Conservation (phyloP, 768 basidiomycete genomes). For the Leccinum subgranulosum region DNA sequence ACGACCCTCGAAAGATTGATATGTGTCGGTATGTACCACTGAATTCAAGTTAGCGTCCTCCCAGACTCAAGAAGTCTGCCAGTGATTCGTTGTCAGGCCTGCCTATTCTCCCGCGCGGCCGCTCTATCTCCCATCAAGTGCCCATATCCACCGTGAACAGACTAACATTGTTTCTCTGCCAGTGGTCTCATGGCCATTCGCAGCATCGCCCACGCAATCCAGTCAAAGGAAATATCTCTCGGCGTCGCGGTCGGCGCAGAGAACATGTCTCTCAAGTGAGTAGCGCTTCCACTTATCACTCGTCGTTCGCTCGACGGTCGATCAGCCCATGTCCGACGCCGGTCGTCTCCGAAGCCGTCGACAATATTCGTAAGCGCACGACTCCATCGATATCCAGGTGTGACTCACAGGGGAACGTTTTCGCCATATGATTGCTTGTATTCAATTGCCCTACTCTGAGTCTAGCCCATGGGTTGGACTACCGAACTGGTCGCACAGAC, state of each 20-base stretch:
- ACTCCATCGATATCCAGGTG: constrained; percentile 73
- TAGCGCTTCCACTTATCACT: constrained; percentile 6
- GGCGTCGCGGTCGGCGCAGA: constrained; percentile 84
- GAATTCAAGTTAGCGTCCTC: too few relatives aligned
- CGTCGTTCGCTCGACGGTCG: neutral
- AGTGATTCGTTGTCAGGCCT: too few relatives aligned
- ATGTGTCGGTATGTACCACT: too few relatives aligned
- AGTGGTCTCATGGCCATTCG: constrained; percentile 92
- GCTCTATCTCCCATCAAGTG: too few relatives aligned
- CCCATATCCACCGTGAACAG: constrained; percentile 92
- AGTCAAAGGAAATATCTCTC: constrained; percentile 76
- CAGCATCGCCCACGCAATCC: constrained; percentile 83
- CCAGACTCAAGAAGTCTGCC: too few relatives aligned
- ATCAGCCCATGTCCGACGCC: constrained; percentile 72
- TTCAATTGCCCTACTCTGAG: constrained; percentile 1
- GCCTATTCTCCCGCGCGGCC: too few relatives aligned
- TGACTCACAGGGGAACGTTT: too few relatives aligned
- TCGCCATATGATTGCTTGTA: too few relatives aligned
- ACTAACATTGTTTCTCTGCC: constrained; percentile 89
- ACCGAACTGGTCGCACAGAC: constrained; percentile 83
- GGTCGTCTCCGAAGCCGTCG: constrained; percentile 55
- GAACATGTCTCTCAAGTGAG: constrained; percentile 78
- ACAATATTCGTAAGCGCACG: constrained; percentile 61
- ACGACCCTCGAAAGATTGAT: too few relatives aligned
- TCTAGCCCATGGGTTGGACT: constrained; percentile 92